Evolutionary conservation across 257 asterid genomes (phyloP), one percentile per base, ranked within the genome.

Genomic region (Nicotiana otophora): DNA sequence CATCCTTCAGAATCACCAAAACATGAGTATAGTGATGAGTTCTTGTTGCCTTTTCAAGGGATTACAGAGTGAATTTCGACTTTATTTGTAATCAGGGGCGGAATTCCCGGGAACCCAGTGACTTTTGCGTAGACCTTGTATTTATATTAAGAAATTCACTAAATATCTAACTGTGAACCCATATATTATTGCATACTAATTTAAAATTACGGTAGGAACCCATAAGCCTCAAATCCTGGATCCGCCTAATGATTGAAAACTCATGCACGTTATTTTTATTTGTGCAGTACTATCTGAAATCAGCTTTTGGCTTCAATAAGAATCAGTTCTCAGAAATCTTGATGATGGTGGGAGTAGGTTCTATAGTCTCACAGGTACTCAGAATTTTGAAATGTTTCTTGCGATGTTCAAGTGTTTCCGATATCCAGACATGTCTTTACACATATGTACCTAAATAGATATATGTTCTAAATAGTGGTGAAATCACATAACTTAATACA

Each of bases 331-430:
- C 99, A 42, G 98, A 95, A 88, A 90, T 95, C 82, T 87, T 91
- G 88, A 91, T 92, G 89, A 85, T 92, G 89, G 99, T 95, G 70
- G 99, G 98, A 82, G 77, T 92, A 5, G 99, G 99, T 89, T 92
- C 98, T 7, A 92, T 95, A 53, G 87, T 95, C 79, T 95, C 99
- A 20, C 99, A 95, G 98, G 99, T 95, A 95, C 80, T 17, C 80
- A 48, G 62, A 48, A 48, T 48, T 7, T 34, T 51, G 58, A 9
- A 20, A 61, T 9, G 64, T 58, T 19, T 17, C 26, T 58, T 19
- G 26, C 10, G 4, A 58, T 7, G 61, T 61, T 61, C 23, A 9
- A 9, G 31, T 61, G 33, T n/a, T 58, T 58, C 28, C 3, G 16
- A 23, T 61, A 20, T 61, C 16, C 15, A 61, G 31, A 23, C 16